Base-by-base conservation (phyloP, 352 stramenopile genomes). In the Pythium guiyangense region DNA sequence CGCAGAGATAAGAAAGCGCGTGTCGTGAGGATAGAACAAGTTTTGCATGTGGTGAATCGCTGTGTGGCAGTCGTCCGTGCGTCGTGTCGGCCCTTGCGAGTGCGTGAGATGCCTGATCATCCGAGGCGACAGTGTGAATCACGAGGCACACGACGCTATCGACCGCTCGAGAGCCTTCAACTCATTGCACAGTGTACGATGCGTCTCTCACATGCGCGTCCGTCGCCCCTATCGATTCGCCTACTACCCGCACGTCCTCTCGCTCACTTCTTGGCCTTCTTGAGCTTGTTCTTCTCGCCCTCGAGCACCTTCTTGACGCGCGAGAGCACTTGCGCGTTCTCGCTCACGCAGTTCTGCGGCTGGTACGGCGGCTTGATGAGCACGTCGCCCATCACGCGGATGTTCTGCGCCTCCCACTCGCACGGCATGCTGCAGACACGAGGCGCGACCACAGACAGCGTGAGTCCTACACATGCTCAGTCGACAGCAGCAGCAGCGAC, bases 291-390 rank as follows among this genome's bases (percentile, higher is more conserved):
- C 67, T 84, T 85, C 63, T 88, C 80, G 11, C 80, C 80, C 60
- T 90, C 80, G 42, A 90, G 50, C 74, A 96, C 82, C 84, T 91
- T 94, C 69, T 91, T 91, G 22, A 94, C 76, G 27, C 86, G 82
- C 31, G 67, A 79, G 26, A 96, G 72, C 60, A 88, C 84, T 44
- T 86, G 77, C 8, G 70, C 64, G 58, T 96, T 91, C 31, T 67
- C 60, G 57, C 82, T 90, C 31, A 84, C 67, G 62, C 86, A 96
- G 62, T 86, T 86, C 63, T 92, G 73, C 45, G 78, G 70, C 10
- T 90, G 71, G 54, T 96, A 96, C 52, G 84, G 86, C 29, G 86
- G 82, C 57, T 86, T 84, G 69, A 96, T 93, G 37, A 91, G 56
- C 39, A 96, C 85, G 20, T 92, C 85, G 25, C 75, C 73, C 84